phyloP scores from a whole-genome alignment of 257 asterid species.

The Penstemon barbatus region DNA sequence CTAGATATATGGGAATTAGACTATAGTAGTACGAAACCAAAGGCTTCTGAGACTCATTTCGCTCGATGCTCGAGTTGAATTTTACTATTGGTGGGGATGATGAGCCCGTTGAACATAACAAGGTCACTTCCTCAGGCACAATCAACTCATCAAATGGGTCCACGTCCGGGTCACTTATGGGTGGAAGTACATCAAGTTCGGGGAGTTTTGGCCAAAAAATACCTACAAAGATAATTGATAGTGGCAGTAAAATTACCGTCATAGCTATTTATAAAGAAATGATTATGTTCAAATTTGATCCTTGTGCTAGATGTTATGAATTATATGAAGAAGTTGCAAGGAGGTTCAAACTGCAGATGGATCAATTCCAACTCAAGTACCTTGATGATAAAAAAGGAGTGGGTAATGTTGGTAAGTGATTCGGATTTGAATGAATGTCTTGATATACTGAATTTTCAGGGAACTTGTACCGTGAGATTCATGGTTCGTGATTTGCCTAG shows the following conservation, averaged over 20 bases:
- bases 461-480: constrained; percentile 52
- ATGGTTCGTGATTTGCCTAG: constrained; percentile 40
- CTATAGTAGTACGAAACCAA: not conserved
- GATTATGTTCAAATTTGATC: constrained; percentile 61
- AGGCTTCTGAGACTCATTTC: constrained; percentile 26
- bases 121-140: constrained; percentile 41
- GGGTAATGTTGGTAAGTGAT: constrained; percentile 78
- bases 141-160: constrained; percentile 51
- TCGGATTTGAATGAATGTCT: constrained; percentile 68
- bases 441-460: constrained; percentile 48
- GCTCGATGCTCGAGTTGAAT: constrained; percentile 34
- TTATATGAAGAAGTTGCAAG: constrained; percentile 64
- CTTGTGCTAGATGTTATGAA: constrained; percentile 45
- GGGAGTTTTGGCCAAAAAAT: constrained; percentile 37
- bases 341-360: constrained; percentile 55
- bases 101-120: constrained; percentile 34
- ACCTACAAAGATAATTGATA: constrained; percentile 28
- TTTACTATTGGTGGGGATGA: constrained; percentile 28
- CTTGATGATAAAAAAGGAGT: constrained; percentile 73
- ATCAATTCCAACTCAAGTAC: constrained; percentile 67
- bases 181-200: constrained; percentile 50
- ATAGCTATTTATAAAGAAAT: constrained; percentile 61
- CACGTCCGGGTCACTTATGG: constrained; percentile 30
- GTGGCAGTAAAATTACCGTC: constrained; percentile 44
- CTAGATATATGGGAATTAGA: constrained; percentile 20